These are phyloP conservation scores for Emericellopsis atlantica DNA, from an alignment of 2,329 filamentous ascomycete genomes.

Conservation along the genomic window DNA sequence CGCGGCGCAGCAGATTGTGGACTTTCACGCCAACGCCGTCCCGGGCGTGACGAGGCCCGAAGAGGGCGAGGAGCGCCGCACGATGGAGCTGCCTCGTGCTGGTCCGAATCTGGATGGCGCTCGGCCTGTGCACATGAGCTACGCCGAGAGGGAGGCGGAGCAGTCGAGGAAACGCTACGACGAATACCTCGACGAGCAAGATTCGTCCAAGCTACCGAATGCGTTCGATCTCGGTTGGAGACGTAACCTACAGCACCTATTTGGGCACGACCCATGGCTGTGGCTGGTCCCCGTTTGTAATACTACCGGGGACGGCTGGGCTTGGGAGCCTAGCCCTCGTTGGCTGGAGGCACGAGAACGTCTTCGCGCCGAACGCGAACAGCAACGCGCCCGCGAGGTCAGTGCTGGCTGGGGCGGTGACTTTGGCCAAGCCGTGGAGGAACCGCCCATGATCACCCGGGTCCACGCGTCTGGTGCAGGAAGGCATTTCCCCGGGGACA, in stretches of 20 bases:
- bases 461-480: constrained; percentile 8
- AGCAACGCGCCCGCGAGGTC: constrained; percentile 50
- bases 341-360: constrained; percentile 64
- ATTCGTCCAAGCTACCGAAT: constrained; percentile 77
- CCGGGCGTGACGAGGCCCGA: constrained; percentile 71
- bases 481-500: constrained; percentile 10
- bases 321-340: constrained; percentile 72
- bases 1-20: constrained; percentile 59
- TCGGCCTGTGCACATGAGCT: constrained; percentile 33
- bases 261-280: constrained; percentile 58
- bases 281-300: constrained; percentile 77
- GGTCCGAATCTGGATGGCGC: constrained; percentile 16
- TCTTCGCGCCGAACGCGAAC: constrained; percentile 42
- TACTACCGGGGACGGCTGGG: constrained; percentile 86
- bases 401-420: constrained; percentile 52
- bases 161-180: constrained; percentile 44
- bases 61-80: constrained; percentile 56
- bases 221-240: constrained; percentile 85
- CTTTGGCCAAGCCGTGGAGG: constrained; percentile 7
- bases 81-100: constrained; percentile 9
- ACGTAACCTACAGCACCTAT: constrained; percentile 68
- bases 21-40: constrained; percentile 70
- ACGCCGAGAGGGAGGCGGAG: constrained; percentile 40
- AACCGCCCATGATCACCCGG: constrained; percentile 7
- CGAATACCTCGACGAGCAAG: constrained; percentile 79